phyloP scores from a whole-genome alignment of 2,329 filamentous ascomycete species.

The Talaromyces sp. region DNA sequence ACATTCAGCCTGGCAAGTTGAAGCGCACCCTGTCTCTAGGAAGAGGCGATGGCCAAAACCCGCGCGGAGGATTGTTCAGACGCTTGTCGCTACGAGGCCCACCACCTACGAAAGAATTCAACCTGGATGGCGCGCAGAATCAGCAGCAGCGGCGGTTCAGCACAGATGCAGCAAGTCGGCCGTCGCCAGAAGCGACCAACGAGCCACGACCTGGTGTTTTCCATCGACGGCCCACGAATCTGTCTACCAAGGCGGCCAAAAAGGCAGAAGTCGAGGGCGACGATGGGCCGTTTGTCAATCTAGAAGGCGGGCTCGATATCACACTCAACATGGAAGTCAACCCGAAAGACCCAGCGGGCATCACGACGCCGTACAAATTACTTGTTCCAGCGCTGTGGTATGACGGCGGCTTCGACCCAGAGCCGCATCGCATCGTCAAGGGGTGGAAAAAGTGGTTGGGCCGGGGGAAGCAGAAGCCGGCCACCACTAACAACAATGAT shows the following conservation, averaged over 20 bases:
- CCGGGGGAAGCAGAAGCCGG: constrained; percentile 22
- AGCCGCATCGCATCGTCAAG: constrained; percentile 30
- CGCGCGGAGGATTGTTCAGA: constrained; percentile 41
- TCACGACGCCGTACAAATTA: constrained; percentile 80
- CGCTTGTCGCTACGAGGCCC: constrained; percentile 42
- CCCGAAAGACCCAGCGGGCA: constrained; percentile 77
- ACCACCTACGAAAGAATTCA: constrained; percentile 39
- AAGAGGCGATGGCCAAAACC: constrained; percentile 49
- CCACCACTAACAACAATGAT: not conserved
- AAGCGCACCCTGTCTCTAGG: constrained; percentile 60
- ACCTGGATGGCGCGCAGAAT: constrained; percentile 21
- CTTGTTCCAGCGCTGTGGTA: constrained; percentile 72
- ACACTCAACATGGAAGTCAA: constrained; percentile 86
- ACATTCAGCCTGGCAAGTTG: constrained; percentile 34
- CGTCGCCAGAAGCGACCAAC: constrained; percentile 17
- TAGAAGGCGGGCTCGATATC: constrained; percentile 81
- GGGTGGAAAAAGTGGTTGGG: constrained; percentile 37
- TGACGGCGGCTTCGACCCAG: constrained; percentile 38
- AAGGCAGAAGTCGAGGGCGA: constrained; percentile 51
- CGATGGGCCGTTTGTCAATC: constrained; percentile 58
- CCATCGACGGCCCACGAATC: constrained; percentile 65
- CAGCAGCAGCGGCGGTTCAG: constrained; percentile 27
- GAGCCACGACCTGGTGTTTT: constrained; percentile 45
- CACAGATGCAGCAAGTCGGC: constrained; percentile 22
- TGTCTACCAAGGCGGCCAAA: constrained; percentile 59